Base-by-base conservation (phyloP, 495 filamentous ascomycete species). In the Aspergillus funiculosus region DNA sequence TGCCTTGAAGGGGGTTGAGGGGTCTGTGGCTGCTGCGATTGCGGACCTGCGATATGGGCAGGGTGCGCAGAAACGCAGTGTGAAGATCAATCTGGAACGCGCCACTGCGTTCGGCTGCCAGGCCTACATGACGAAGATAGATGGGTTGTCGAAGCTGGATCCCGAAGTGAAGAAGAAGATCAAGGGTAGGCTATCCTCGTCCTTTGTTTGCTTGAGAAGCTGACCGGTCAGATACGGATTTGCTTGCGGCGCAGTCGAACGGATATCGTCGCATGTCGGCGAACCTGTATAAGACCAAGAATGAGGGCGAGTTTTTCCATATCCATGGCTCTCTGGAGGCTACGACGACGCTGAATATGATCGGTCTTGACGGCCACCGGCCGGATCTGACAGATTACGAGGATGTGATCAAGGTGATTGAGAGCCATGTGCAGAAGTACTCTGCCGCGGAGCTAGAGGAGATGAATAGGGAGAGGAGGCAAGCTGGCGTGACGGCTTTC, bases 261-360 rank as follows among this genome's bases (percentile, higher is more conserved):
- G 68, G 80, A 13, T 87, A 90, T 57, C 77, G 84, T 24, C 78
- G 85, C 27, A 73, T 88, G 52, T 85, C 84, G 19, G 84, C 84
- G 10, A 87, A 86, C 59, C 65, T 88, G 9, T 90, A 88, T 66
- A 72, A 75, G 47, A 88, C 84, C 4, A 82, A 78, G 57, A 75
- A 72, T 37, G 68, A 63, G 19, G 76, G 72, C 32, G 72, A 82
- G 53, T 90, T 74, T 57, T 89, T 82, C 57, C 86, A 90, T 57
- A 85, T 88, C 43, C 85, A 89, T 60, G 85, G 85, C 21, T 88
- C 85, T 1, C 60, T 89, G 8, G 82, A 87, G 46, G 85, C 85
- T 13, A 76, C 71, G 8, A 77, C 72, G 5, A 83, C 82, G 2
- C 65, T 88, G 41, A 67, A 77, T 37, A 88, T 87, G 83, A 78